phyloP scores from a whole-genome alignment of 495 filamentous ascomycete species.

The Cercophora scortea region DNA sequence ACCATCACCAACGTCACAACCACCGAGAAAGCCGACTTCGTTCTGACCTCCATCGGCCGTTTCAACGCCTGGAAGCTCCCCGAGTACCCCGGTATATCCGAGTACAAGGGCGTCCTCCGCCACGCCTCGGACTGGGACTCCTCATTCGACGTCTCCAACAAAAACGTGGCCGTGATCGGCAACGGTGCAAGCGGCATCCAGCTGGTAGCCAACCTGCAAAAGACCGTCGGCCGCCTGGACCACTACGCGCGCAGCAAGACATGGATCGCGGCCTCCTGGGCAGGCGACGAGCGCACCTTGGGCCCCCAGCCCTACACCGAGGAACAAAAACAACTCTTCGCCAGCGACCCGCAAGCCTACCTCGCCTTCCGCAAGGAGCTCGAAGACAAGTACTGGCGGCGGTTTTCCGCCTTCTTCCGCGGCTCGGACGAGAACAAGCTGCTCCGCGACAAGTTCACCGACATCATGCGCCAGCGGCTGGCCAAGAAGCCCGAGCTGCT shows the following conservation, averaged over 20 bases:
- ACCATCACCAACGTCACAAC: constrained; percentile 25
- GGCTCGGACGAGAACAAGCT: constrained; percentile 43
- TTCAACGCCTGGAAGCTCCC: constrained; percentile 54
- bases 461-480: constrained; percentile 44
- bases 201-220: constrained; percentile 50
- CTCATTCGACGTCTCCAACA: constrained; percentile 39
- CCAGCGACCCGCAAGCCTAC: constrained; percentile 35
- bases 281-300: constrained; percentile 31
- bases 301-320: constrained; percentile 43
- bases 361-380: constrained; percentile 36
- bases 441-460: constrained; percentile 42
- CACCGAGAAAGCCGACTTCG: constrained; percentile 33
- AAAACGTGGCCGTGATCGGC: constrained; percentile 50
- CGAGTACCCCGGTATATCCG: constrained; percentile 43
- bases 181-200: constrained; percentile 52
- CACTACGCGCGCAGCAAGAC: constrained; percentile 60
- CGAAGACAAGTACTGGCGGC: constrained; percentile 51
- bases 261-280: constrained; percentile 55
- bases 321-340: constrained; percentile 36
- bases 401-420: constrained; percentile 49
- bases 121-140: constrained; percentile 46
- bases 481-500: constrained; percentile 47
- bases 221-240: constrained; percentile 44
- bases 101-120: constrained; percentile 48
- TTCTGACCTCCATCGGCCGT: constrained; percentile 48